Base-by-base conservation (phyloP, 2,329 filamentous ascomycete species). In the Mariannaea sp. region DNA sequence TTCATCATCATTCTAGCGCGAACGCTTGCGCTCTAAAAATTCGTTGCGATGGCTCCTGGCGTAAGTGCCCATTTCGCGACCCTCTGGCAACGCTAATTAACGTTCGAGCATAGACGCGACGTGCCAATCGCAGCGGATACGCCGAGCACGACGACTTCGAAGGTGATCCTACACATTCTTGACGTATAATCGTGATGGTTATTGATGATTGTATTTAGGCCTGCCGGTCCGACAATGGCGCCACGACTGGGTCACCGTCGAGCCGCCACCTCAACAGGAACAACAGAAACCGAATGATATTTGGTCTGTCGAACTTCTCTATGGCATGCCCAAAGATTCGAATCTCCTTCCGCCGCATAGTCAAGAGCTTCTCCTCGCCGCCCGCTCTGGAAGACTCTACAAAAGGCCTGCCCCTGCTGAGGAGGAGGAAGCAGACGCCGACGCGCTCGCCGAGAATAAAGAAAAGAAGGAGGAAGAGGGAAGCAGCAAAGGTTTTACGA, bases 141-240 rank as follows among this genome's bases (percentile, higher is more conserved):
- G 75, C 79, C 32, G 82, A 85, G 59, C 82, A 84, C 63, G 82
- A 85, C 65, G 82, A 84, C 58, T 84, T 85, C 50, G 82, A 85
- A 72, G 81, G 78, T 80, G n/a, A n/a, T n/a, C n/a, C n/a, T n/a
- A 69, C 53, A 63, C 41, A 50, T 29, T 32, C 17, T 26, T n/a
- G 10, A 43, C 41, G 32, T 40, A 48, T 9, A 7, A 8, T 33
- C 7, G 20, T 19, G 32, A 46, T 51, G 43, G 24, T 35, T 58
- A 49, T 61, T 70, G 49, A n/a, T n/a, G n/a, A 71, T 36, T n/a
- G 13, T 19, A 43, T 27, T 77, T 83, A 80, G 90, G 92, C 55
- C 81, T 97, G 9, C 93, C 93, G 13, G 88, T 97, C 53, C 88
- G 92, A 67, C 91, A 96, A 81, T 97, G 92, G 88, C 86, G 89